These are phyloP conservation scores for Globisporangium uncinulatum DNA, from an alignment of 352 stramenopile genomes.

Conservation along the genomic window DNA sequence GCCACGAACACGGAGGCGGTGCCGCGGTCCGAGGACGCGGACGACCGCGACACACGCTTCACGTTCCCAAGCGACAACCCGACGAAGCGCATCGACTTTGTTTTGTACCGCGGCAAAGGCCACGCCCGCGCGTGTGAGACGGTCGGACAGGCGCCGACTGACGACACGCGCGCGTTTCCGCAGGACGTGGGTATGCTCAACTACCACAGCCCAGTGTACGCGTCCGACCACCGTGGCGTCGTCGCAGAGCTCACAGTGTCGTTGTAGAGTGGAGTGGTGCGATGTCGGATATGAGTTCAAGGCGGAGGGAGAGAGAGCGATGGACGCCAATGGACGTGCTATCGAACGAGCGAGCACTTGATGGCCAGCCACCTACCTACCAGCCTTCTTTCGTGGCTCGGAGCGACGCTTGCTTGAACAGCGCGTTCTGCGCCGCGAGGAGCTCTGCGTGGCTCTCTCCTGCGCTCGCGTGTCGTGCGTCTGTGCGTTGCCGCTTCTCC, in stretches of 20 bases:
- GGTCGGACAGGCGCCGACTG: slow-evolving; percentile 65
- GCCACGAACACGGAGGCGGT: slow-evolving; percentile 52
- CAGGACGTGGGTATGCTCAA: slow-evolving; percentile 77
- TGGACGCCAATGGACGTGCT: background rate
- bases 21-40: slow-evolving; percentile 37
- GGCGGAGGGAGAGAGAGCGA: background rate
- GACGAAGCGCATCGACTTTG: slow-evolving; percentile 85
- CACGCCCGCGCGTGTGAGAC: slow-evolving; percentile 62
- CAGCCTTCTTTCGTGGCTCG: slow-evolving; percentile 61
- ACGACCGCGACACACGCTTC: slow-evolving; percentile 51
- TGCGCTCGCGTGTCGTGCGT: slow-evolving; percentile 35
- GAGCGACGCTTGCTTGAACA: slow-evolving; percentile 64
- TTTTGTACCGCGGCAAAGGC: slow-evolving; percentile 66
- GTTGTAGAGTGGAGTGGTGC: background rate
- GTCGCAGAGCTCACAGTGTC: slow-evolving; percentile 49
- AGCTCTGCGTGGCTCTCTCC: slow-evolving; percentile 49
- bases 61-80: slow-evolving; percentile 85
- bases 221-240: slow-evolving; percentile 81
- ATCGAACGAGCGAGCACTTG: background rate
- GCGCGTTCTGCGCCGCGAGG: slow-evolving; percentile 58
- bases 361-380: slow-evolving; percentile 12
- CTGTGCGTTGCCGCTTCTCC: slow-evolving; percentile 40
- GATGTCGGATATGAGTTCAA: too few relatives aligned
- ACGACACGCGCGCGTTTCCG: slow-evolving; percentile 50
- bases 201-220: slow-evolving; percentile 69